Percentiles rank a stretch among this genome's conserved stretches.
Evolutionary conservation across 805 yeast species (phyloP).

Genomic region (Komagataella mondaviorum): DNA sequence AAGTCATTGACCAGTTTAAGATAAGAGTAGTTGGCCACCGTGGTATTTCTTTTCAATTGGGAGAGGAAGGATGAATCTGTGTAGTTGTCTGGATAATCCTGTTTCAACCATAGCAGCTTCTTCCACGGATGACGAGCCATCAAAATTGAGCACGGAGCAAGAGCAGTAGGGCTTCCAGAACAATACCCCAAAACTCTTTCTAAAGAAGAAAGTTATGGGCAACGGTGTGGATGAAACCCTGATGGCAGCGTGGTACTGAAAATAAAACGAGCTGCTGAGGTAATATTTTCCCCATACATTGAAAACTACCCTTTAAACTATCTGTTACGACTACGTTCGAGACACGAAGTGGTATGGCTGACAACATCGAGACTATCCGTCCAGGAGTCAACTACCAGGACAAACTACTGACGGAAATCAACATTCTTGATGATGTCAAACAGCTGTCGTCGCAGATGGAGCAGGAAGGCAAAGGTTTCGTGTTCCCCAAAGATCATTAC

Average conservation of each 20-base stretch:
- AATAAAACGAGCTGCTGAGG: background rate
- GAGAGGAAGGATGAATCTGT: conserved; percentile 75
- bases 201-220: conserved; percentile 1
- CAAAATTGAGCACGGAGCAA: background rate
- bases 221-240: background rate
- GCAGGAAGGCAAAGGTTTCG: conserved; percentile 34
- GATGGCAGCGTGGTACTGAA: background rate
- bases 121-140: conserved; percentile 44
- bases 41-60: conserved; percentile 62
- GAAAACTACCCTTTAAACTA: background rate
- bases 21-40: conserved; percentile 56
- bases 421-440: conserved; percentile 69
- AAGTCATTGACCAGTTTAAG: conserved; percentile 59
- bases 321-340: background rate
- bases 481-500: conserved; percentile 26
- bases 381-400: conserved; percentile 62
- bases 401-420: conserved; percentile 77
- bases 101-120: conserved; percentile 72
- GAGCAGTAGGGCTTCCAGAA: background rate
- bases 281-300: background rate
- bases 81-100: conserved; percentile 84
- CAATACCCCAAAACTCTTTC: background rate
- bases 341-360: conserved; percentile 11
- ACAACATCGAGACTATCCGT: conserved; percentile 36
- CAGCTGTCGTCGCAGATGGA: conserved; percentile 35